phyloP scores from a whole-genome alignment of 2,329 filamentous ascomycete species.

The Teratosphaeria destructans region DNA sequence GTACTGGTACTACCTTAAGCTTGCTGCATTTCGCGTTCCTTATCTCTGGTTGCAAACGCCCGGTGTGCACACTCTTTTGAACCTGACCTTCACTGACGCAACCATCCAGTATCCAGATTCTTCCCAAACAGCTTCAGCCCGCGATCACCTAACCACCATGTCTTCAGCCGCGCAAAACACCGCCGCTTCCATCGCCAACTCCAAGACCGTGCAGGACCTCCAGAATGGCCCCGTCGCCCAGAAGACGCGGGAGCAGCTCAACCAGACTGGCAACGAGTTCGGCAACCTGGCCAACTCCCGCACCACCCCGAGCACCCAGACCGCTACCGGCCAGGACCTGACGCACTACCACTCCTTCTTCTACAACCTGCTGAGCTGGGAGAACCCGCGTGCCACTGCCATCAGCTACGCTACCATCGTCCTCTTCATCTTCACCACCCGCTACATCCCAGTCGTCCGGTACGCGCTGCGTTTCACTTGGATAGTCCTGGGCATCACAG shows the following conservation, averaged over 20 bases:
- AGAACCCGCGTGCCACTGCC: conserved; percentile 54
- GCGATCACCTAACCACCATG: not conserved
- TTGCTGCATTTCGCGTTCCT: not conserved
- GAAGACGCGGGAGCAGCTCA: conserved; percentile 45
- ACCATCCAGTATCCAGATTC: conserved; percentile 1
- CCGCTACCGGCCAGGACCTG: conserved; percentile 51
- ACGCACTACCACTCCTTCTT: conserved; percentile 59
- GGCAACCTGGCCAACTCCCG: conserved; percentile 46
- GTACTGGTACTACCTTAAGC: no score
- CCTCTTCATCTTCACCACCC: conserved; percentile 50
- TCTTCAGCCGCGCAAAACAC: conserved; percentile 37
- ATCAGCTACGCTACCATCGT: conserved; percentile 48
- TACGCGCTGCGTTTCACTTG: conserved; percentile 52
- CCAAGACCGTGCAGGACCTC: conserved; percentile 40
- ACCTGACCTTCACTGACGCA: not conserved
- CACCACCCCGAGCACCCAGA: conserved; percentile 42
- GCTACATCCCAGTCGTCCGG: conserved; percentile 52
- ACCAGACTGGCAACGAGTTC: conserved; percentile 48
- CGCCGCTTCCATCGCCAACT: conserved; percentile 39
- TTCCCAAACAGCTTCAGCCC: not conserved
- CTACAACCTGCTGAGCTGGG: conserved; percentile 57
- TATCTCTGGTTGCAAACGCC: not conserved
- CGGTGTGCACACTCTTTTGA: not conserved
- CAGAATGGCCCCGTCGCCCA: conserved; percentile 45
- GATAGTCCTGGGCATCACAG: conserved; percentile 48